Evolutionary conservation across 2,329 filamentous ascomycete species (phyloP), one percentile per base, ranked within the genome.

Genomic region (Fusarium luffae): DNA sequence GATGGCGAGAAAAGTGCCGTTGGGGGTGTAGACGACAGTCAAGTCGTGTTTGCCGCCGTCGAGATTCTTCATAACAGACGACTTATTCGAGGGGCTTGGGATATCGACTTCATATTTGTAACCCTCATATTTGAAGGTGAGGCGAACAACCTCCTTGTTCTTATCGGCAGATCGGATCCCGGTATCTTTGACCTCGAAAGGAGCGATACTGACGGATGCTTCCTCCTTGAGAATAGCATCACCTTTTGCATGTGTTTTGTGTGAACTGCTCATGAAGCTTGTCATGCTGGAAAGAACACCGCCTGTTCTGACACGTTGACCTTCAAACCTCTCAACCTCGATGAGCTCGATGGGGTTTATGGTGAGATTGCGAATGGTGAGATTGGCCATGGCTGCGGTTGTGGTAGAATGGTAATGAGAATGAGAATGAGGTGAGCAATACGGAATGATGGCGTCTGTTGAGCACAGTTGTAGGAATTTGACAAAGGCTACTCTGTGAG

Each of bases 321-420:
- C 85, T 71, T 89, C 87, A 78, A 94, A 94, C 71, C 91, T 90
- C 82, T 97, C 92, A 62, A 95, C 84, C 63, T 77, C 85, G 78
- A 89, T 90, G 73, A 98, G 86, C 71, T 90, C 88, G 58, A 97
- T 83, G n/a, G 89, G 85, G 50, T 87, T 90, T 60, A 88, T 84
- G 46, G 93, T 95, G 70, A 97, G 83, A 79, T 98, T 98, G 75
- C 94, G 93, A 74, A 98, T 88, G 7, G 87, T 92, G 71, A 97
- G 82, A 60, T 82, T 79, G 19, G 82, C 79, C 85, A 87, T 87
- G 59, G 60, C 69, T 72, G 62, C 47, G 47, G 34, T 32, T 52
- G 58, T 50, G 28, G 42, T n/a, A 44, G 49, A 41, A 54, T 27
- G 44, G 32, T 34, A 41, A 51, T 27, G 44, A 43, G 40, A 41